These are phyloP conservation scores for Pseudoturritis turrita DNA, from an alignment of 345 rosid genomes.

Conservation along the genomic window DNA sequence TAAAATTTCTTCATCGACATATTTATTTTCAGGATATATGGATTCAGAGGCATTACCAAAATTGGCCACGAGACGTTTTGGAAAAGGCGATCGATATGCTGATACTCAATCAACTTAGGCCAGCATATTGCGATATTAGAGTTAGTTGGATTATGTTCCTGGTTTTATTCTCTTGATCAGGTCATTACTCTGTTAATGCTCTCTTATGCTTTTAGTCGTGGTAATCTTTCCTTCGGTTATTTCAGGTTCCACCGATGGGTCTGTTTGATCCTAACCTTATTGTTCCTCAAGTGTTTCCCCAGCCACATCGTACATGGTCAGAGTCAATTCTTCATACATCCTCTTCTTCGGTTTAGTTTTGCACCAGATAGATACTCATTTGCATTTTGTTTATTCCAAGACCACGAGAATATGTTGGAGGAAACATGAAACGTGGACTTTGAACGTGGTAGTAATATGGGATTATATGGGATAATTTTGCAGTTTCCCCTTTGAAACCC, in stretches of 20 bases:
- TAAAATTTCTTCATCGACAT: background rate
- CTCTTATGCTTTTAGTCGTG: background rate
- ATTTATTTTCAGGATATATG: conserved; percentile 72
- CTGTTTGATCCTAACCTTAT: conserved; percentile 82
- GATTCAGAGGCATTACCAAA: conserved; percentile 94
- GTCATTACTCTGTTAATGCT: background rate
- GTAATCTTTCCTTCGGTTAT: background rate
- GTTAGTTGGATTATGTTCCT: conserved; percentile 46
- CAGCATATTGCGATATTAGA: conserved; percentile 69
- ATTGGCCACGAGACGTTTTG: conserved; percentile 87
- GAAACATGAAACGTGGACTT: conserved; percentile 84
- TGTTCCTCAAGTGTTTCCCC: conserved; percentile 79
- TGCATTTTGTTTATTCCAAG: conserved; percentile 44
- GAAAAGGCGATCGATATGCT: conserved; percentile 75
- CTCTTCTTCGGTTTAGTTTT: background rate
- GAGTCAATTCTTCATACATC: too few species aligned
- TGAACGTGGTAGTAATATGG: conserved; percentile 64
- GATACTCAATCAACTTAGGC: conserved; percentile 77
- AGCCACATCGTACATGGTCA: conserved; percentile 88
- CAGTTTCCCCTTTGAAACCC: conserved; percentile 54
- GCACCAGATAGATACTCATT: background rate
- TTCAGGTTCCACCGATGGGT: conserved; percentile 95
- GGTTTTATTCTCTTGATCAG: background rate
- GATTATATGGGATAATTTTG: conserved; percentile 81
- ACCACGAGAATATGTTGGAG: conserved; percentile 88